Base-by-base conservation (phyloP, 768 basidiomycete species). In the Tylopilus intermedius region DNA sequence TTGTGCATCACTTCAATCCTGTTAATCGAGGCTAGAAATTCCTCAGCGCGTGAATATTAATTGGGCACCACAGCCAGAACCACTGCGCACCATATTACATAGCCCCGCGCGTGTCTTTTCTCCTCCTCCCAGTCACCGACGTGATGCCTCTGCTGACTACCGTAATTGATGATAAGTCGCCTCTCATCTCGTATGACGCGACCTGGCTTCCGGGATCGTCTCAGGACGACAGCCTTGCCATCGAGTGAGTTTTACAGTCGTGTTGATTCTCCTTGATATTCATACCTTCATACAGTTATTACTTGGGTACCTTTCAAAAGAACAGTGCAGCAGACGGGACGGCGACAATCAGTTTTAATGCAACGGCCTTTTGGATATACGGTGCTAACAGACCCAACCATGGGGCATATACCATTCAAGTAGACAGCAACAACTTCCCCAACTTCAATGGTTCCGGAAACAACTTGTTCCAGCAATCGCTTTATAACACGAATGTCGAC, bases 301-400 rank as follows among this genome's bases (percentile, higher is more conserved):
- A 71, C 9, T 58, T 69, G 18, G 71, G 72, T 33, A 74, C 71
- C 39, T 76, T 72, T 52, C 74, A 67, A 55, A 63, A 59, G 22
- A 76, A 75, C 7, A 61, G 58, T 9, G 59, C 35, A 1, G 18
- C 54, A 38, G 65, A 67, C 5, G 75, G 74, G 8, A 65, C 58
- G 18, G 73, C 71, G 14, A 72, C 66, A 0, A 75, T 80, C 58
- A 57, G 61, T n/a, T 80, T 80, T 67, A 75, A 75, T 40, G 80
- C 77, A 18, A 76, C 74, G 8, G 72, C 71, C 4, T 65, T 81
- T 15, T 70, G 72, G 63, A 65, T 81, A 26, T 81, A 71, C 56
- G 79, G 80, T 22, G 71, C 78, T 14, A 77, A 78, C 58, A 70
- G 79, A 43, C 52, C 54, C 3, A 78, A 77, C 52, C 77, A 80